phyloP scores from a whole-genome alignment of 169 alveolate genomes.

The Haemoproteus tartakovskyi region DNA sequence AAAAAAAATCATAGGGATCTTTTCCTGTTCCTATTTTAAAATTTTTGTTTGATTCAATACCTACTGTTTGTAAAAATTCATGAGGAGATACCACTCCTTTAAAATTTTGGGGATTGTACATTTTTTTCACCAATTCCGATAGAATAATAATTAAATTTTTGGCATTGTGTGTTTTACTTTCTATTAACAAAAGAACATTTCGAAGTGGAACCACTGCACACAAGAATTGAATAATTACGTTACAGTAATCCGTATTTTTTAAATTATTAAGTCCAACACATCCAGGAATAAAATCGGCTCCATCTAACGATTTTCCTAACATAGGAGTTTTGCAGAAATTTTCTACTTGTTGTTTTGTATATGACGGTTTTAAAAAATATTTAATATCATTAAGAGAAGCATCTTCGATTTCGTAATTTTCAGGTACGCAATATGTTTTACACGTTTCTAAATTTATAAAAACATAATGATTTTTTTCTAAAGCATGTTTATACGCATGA shows the following conservation, averaged over 20 bases:
- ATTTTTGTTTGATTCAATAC: conserved; percentile 73
- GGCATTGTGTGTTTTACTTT: conserved; percentile 72
- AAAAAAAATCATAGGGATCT: conserved; percentile 91
- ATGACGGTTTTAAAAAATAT: conserved; percentile 79
- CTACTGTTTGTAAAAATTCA: conserved; percentile 90
- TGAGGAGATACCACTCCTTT: conserved; percentile 98
- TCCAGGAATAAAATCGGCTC: conserved; percentile 93
- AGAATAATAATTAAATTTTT: conserved; percentile 87
- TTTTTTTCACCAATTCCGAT: conserved; percentile 92
- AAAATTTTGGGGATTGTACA: conserved; percentile 94
- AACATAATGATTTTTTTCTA: conserved; percentile 93
- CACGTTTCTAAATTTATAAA: conserved; percentile 90
- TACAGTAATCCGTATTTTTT: conserved; percentile 93
- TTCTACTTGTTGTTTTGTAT: conserved; percentile 78
- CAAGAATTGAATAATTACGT: conserved; percentile 90
- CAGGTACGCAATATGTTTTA: conserved; percentile 95
- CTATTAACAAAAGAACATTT: conserved; percentile 68
- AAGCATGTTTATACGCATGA: conserved; percentile 93
- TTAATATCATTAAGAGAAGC: conserved; percentile 93
- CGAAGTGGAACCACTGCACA: conserved; percentile 71
- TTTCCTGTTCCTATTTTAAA: conserved; percentile 86
- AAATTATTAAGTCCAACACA: conserved; percentile 94
- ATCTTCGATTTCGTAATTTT: conserved; percentile 94
- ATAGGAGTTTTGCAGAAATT: conserved; percentile 67
- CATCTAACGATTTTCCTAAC: conserved; percentile 92